Percentiles rank a stretch among this genome's conserved stretches.
These are phyloP conservation scores for Euphorbia celastroides DNA, from an alignment of 441 rosid species.

Conservation along the genomic window DNA sequence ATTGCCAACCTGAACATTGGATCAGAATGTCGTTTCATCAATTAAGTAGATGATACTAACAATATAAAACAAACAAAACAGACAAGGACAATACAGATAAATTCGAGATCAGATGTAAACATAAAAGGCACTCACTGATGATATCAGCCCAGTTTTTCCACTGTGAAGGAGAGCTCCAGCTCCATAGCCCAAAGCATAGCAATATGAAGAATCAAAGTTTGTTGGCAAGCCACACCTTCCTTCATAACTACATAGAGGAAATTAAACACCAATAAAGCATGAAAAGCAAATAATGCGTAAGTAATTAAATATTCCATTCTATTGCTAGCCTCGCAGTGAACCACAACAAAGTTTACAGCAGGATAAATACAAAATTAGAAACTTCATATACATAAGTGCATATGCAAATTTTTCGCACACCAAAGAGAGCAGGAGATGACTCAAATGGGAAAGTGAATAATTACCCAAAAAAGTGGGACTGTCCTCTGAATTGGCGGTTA, in stretches of 20 bases:
- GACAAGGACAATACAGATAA: background rate
- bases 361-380: background rate
- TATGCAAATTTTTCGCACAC: background rate
- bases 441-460: background rate
- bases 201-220: conserved; percentile 84
- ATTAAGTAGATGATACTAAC: background rate
- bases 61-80: background rate
- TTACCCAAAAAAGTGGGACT: conserved; percentile 98
- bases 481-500: conserved; percentile 69
- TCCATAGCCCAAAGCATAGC: conserved; percentile 87
- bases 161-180: conserved; percentile 89
- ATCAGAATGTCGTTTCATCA: background rate
- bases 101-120: background rate
- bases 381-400: background rate
- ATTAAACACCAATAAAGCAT: background rate
- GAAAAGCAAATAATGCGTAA: background rate
- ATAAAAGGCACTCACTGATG: conserved; percentile 54
- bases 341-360: background rate
- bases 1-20: conserved; percentile 63
- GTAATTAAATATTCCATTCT: background rate
- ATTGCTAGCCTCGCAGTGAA: background rate
- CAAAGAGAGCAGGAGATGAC: background rate
- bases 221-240: conserved; percentile 99
- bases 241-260: conserved; percentile 12
- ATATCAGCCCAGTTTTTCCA: conserved; percentile 82